Evolutionary conservation across 225 moss, liverwort and hornwort species (phyloP).

Genomic region (Rhytidiadelphus loreus): DNA sequence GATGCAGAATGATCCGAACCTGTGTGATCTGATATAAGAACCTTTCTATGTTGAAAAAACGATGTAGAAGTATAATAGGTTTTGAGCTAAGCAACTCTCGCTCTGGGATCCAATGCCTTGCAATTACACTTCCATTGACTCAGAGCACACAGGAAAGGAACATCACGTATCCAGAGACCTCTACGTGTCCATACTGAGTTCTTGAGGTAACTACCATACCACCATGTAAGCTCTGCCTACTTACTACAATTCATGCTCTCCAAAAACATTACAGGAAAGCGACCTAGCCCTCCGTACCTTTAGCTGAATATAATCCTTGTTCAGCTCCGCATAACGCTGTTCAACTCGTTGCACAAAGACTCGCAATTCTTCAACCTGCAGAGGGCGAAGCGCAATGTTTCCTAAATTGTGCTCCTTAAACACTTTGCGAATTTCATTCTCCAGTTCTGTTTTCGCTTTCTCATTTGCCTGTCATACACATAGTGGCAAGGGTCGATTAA

Average conservation of each 20-base stretch:
- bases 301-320: slow-evolving; percentile 40
- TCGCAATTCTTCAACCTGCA: slow-evolving; percentile 50
- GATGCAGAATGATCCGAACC: not conserved
- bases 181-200: not conserved
- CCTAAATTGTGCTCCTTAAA: slow-evolving; percentile 72
- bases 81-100: not conserved
- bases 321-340: slow-evolving; percentile 56
- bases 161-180: not conserved
- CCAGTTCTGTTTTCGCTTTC: slow-evolving; percentile 55
- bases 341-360: slow-evolving; percentile 46
- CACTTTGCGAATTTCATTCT: slow-evolving; percentile 46
- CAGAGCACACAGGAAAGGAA: not conserved
- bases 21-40: not conserved
- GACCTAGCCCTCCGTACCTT: slow-evolving; percentile 32
- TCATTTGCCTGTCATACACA: slow-evolving; percentile 46
- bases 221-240: not conserved
- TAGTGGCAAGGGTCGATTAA: not conserved
- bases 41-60: not conserved
- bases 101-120: not conserved
- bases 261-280: not conserved
- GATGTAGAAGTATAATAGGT: not conserved
- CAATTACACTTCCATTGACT: not conserved
- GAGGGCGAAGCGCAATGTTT: slow-evolving; percentile 25
- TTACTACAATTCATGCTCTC: not conserved
- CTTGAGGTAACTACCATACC: not conserved